Conservation (phyloP, 495 filamentous ascomycete species). For the Aspergillus bridgeri region DNA sequence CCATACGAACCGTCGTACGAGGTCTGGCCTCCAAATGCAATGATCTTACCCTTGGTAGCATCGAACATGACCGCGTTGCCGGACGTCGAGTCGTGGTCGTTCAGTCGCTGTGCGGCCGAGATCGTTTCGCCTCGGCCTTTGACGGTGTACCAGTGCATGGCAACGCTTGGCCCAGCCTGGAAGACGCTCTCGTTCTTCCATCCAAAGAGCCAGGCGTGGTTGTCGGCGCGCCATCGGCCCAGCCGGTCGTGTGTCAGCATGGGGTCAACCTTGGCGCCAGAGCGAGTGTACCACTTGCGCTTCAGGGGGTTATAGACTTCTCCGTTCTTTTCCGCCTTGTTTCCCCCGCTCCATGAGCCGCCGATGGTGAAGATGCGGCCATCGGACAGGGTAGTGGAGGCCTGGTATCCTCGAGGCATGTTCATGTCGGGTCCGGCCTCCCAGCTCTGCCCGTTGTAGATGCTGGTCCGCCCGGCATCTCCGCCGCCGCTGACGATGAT, state of each 20-base stretch:
- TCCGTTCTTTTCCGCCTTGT: slow-evolving; percentile 44
- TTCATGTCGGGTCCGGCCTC: slow-evolving; percentile 35
- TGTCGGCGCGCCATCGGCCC: slow-evolving; percentile 47
- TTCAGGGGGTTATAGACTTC: slow-evolving; percentile 49
- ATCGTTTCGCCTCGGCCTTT: slow-evolving; percentile 34
- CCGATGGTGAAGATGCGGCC: slow-evolving; percentile 59
- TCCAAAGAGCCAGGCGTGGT: slow-evolving; percentile 60
- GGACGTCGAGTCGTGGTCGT: slow-evolving; percentile 51
- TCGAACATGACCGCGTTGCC: slow-evolving; percentile 57
- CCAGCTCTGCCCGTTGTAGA: slow-evolving; percentile 42
- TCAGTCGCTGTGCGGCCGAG: slow-evolving; percentile 28
- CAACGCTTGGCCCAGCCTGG: slow-evolving; percentile 53
- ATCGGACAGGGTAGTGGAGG: slow-evolving; percentile 48
- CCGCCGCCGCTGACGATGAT: slow-evolving; percentile 53
- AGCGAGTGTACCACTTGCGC: slow-evolving; percentile 36
- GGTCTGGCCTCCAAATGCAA: slow-evolving; percentile 48
- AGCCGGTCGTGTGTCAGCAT: slow-evolving; percentile 52
- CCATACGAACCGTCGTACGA: slow-evolving; percentile 42
- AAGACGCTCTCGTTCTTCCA: slow-evolving; percentile 55
- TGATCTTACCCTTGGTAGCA: slow-evolving; percentile 51
- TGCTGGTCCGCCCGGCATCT: slow-evolving; percentile 40
- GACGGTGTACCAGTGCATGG: slow-evolving; percentile 58
- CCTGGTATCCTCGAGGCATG: slow-evolving; percentile 55
- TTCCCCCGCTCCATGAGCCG: slow-evolving; percentile 51
- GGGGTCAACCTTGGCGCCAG: slow-evolving; percentile 33